phyloP scores from a whole-genome alignment of 352 stramenopile genomes.

The Phytopythium litorale region DNA sequence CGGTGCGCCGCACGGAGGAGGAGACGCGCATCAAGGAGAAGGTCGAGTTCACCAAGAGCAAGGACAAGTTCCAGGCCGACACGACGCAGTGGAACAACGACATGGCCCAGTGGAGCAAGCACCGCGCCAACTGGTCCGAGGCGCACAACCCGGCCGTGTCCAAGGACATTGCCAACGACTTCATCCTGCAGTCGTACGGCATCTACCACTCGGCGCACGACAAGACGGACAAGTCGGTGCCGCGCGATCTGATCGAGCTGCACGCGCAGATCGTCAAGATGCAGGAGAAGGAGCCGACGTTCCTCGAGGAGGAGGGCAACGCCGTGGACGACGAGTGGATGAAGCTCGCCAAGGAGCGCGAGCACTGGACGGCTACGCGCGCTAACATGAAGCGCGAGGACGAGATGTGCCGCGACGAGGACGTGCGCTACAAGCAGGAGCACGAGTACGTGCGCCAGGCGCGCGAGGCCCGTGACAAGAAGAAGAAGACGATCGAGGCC shows the following conservation, averaged over 20 bases:
- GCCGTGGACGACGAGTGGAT: constrained; percentile 86
- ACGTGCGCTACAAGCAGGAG: constrained; percentile 80
- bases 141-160: constrained; percentile 85
- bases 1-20: constrained; percentile 69
- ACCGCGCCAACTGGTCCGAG: constrained; percentile 85
- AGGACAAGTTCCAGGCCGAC: constrained; percentile 85
- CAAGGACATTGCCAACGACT: constrained; percentile 86
- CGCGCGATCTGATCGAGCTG: constrained; percentile 66
- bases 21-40: constrained; percentile 83
- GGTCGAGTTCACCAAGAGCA: constrained; percentile 87
- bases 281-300: constrained; percentile 70
- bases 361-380: constrained; percentile 86
- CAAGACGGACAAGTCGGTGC: constrained; percentile 44
- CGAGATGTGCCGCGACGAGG: constrained; percentile 83
- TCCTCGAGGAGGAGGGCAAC: constrained; percentile 82
- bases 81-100: constrained; percentile 88
- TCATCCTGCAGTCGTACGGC: constrained; percentile 84
- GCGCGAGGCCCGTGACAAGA: constrained; percentile 72
- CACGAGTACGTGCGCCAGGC: constrained; percentile 80
- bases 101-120: constrained; percentile 86
- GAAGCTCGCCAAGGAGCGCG: constrained; percentile 85
- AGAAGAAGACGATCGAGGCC: constrained; percentile 77
- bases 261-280: constrained; percentile 81
- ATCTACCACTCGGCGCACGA: constrained; percentile 63
- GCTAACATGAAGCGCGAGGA: constrained; percentile 89